Evolutionary conservation across 2,329 filamentous ascomycete genomes (phyloP).

Genomic region (Neocucurbitaria cava): DNA sequence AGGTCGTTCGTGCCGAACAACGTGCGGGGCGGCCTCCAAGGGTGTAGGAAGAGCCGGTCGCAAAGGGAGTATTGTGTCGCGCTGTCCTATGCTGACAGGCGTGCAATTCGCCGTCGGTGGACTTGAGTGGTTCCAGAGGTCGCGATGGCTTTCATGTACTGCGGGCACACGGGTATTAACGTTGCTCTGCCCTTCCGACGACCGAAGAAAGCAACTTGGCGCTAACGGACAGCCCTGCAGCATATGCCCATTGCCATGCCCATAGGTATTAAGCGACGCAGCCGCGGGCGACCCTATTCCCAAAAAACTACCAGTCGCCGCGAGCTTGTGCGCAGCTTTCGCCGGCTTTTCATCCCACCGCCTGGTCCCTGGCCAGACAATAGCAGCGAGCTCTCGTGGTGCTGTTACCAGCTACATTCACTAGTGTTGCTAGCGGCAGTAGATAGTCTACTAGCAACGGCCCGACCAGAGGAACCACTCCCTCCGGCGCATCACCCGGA

Average conservation of each 20-base stretch:
- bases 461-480: constrained; percentile 10
- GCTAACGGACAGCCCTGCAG: constrained; percentile 9
- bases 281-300: constrained; percentile 1
- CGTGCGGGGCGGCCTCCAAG: neutral
- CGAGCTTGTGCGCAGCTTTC: constrained; percentile 1
- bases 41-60: constrained; percentile 2
- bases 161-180: constrained; percentile 22
- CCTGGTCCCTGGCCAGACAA: neutral
- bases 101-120: constrained; percentile 6
- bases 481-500: constrained; percentile 1
- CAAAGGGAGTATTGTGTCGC: neutral
- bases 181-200: constrained; percentile 7
- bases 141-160: constrained; percentile 2
- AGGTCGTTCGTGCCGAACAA: constrained; percentile 5
- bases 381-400: neutral
- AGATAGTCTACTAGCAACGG: constrained; percentile 7
- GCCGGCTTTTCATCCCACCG: constrained; percentile 4
- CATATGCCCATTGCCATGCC: neutral
- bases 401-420: neutral
- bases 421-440: constrained; percentile 8
- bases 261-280: constrained; percentile 12
- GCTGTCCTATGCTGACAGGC: neutral
- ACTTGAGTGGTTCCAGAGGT: constrained; percentile 15
- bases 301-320: constrained; percentile 5
- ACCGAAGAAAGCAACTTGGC: constrained; percentile 12